phyloP scores from a whole-genome alignment of 2,329 filamentous ascomycete species.

The Clonostachys sp. region DNA sequence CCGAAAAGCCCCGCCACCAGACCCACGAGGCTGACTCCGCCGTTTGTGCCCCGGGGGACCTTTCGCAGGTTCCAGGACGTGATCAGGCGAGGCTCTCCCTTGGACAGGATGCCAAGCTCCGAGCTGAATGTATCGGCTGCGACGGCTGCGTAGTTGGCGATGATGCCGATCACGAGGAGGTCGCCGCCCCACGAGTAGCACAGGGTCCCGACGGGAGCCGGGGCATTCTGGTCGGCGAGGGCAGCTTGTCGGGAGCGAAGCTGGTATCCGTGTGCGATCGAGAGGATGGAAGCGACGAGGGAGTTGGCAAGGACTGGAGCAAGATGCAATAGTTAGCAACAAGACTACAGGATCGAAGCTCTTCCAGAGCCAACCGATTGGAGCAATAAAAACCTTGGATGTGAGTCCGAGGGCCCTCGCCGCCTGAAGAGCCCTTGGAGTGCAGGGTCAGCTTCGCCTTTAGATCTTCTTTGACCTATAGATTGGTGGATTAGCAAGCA shows the following conservation, averaged over 20 bases:
- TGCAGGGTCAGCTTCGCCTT: slow-evolving; percentile 80
- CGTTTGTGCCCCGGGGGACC: slow-evolving; percentile 90
- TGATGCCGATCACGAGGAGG: slow-evolving; percentile 59
- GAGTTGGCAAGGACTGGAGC: slow-evolving; percentile 79
- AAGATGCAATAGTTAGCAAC: not conserved
- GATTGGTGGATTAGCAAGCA: slow-evolving; percentile 6
- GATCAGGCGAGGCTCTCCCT: slow-evolving; percentile 73
- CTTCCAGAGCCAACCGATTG: not conserved
- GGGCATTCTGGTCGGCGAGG: slow-evolving; percentile 21
- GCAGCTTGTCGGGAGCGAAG: slow-evolving; percentile 41
- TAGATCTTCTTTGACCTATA: slow-evolving; percentile 76
- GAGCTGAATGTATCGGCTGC: slow-evolving; percentile 93
- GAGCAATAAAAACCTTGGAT: slow-evolving; percentile 58
- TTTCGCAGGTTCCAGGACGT: slow-evolving; percentile 71
- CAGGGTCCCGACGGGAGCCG: slow-evolving; percentile 31
- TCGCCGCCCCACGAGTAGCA: slow-evolving; percentile 61
- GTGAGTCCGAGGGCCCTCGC: slow-evolving; percentile 79
- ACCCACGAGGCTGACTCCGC: slow-evolving; percentile 76
- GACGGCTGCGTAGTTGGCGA: slow-evolving; percentile 85
- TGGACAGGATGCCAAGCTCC: slow-evolving; percentile 87
- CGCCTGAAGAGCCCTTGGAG: slow-evolving; percentile 66
- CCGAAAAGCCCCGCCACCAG: slow-evolving; percentile 70
- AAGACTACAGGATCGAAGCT: not conserved
- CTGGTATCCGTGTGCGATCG: slow-evolving; percentile 56
- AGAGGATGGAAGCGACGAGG: slow-evolving; percentile 64